Base-by-base conservation (phyloP, 371 early-diverging fungal genomes). In the Mucor saturninus region DNA sequence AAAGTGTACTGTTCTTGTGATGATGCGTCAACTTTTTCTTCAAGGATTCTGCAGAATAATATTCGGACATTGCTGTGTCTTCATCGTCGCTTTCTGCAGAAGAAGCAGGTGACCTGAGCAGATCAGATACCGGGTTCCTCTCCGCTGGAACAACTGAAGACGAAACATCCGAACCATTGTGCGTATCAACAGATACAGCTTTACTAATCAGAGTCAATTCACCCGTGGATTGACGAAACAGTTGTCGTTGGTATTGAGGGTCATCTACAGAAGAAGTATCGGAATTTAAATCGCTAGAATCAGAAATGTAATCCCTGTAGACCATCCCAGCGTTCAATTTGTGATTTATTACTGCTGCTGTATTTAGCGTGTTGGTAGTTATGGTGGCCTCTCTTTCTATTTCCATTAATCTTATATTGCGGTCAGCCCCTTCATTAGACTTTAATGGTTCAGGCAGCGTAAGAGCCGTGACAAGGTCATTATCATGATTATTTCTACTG, bases 211-310 rank as follows among this genome's bases (percentile, higher is more conserved):
- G 11, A 26, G 61, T 61, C 37, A 61, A 38, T 26, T 61, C 61
- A 15, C 61, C 61, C 7, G 61, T 61, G 3, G 61, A 61, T 50
- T 59, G 59, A 48, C 59, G 51, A 30, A 50, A 39, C 11, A 39
- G 50, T 35, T 61, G 61, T 5, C 43, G 46, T 8, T 43, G 46
- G 26, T 31, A 26, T 3, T 30, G 45, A 11, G 35, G 43, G 5
- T 61, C 54, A 46, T 54, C 54, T 15, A 54, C 5, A n/a, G 61
- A 61, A 15, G 61, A 61, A 35, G 61, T 46, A 7, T 61, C 61
- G 61, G 61, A 61, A 61, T 61, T 61, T 61, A 61, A 45, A 46
- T 61, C 61, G 28, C 61, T 61, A 7, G 61, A 61, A 54, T 61
- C 61, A 37, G 61, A 61, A 5, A 61, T 61, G 6, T 62, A 62